phyloP scores from a whole-genome alignment of 177 flowering plant genomes.

The Tripterygium wilfordii region DNA sequence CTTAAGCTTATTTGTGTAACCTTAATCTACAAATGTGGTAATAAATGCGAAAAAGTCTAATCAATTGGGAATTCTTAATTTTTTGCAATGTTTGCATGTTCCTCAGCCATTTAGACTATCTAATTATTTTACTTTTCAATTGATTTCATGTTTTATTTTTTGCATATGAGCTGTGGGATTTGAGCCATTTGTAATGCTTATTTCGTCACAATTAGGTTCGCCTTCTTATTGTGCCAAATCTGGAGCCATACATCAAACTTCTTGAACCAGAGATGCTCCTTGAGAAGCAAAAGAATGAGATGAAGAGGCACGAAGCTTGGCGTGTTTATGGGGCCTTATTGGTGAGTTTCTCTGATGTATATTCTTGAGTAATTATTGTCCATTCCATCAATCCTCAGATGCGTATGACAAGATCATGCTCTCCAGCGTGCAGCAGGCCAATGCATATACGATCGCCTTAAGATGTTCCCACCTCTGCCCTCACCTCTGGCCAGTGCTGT shows the following conservation, averaged over 20 bases:
- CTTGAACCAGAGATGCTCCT: conserved; percentile 81
- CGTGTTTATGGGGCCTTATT: conserved; percentile 85
- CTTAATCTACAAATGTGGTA: no score
- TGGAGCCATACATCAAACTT: conserved; percentile 70
- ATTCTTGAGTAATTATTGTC: background rate
- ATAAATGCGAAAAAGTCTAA: no score
- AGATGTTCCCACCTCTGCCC: conserved; percentile 54
- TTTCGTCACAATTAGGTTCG: conserved; percentile 47
- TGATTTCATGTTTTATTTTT: background rate
- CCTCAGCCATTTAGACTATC: no score
- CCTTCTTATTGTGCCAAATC: conserved; percentile 77
- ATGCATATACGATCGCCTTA: conserved; percentile 66
- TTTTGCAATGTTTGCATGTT: no score
- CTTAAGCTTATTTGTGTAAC: no score
- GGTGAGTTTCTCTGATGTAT: conserved; percentile 37
- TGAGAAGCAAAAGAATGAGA: conserved; percentile 85
- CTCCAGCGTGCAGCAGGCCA: conserved; percentile 79
- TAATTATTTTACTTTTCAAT: no score
- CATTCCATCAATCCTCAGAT: background rate
- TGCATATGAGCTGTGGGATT: background rate
- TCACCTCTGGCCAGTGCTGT: conserved; percentile 41
- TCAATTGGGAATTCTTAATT: no score
- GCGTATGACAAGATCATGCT: background rate
- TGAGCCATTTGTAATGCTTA: conserved; percentile 3
- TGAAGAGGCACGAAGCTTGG: conserved; percentile 97